These are phyloP conservation scores for Sarcomyxa edulis DNA, from an alignment of 768 basidiomycete genomes.

Conservation along the genomic window DNA sequence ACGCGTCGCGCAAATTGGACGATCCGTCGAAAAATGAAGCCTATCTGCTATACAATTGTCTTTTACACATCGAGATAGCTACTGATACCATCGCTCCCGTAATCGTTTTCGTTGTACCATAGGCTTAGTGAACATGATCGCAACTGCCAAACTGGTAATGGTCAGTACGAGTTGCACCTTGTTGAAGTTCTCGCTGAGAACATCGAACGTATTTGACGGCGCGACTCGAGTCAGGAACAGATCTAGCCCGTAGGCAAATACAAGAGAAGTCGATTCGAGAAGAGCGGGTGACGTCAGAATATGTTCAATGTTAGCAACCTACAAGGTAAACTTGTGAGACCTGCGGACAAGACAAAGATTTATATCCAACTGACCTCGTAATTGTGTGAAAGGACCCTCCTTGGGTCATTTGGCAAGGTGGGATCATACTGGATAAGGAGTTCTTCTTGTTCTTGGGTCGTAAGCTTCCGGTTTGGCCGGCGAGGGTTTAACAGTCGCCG, in stretches of 20 bases:
- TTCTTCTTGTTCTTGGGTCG: conserved; percentile 78
- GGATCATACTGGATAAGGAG: conserved; percentile 83
- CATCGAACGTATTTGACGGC: conserved; percentile 89
- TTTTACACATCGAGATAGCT: conserved; percentile 8
- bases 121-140: conserved; percentile 78
- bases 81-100: conserved; percentile 70
- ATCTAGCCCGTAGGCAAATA: conserved; percentile 85
- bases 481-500: conserved; percentile 77
- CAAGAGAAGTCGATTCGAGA: conserved; percentile 87
- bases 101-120: conserved; percentile 70
- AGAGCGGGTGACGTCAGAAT: conserved; percentile 80
- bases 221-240: conserved; percentile 82
- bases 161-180: conserved; percentile 88
- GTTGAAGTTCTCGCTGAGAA: conserved; percentile 89
- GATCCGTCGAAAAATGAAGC: too few species aligned
- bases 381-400: conserved; percentile 42
- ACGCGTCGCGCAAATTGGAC: too few species aligned
- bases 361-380: conserved; percentile 29
- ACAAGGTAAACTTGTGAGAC: neutral
- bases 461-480: conserved; percentile 70
- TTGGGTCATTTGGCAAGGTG: conserved; percentile 65
- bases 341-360: neutral
- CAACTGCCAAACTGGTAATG: conserved; percentile 61
- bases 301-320: conserved; percentile 65
- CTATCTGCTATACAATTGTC: too few species aligned